Base-by-base conservation (phyloP, 2,329 filamentous ascomycete species). In the Apiospora marii region DNA sequence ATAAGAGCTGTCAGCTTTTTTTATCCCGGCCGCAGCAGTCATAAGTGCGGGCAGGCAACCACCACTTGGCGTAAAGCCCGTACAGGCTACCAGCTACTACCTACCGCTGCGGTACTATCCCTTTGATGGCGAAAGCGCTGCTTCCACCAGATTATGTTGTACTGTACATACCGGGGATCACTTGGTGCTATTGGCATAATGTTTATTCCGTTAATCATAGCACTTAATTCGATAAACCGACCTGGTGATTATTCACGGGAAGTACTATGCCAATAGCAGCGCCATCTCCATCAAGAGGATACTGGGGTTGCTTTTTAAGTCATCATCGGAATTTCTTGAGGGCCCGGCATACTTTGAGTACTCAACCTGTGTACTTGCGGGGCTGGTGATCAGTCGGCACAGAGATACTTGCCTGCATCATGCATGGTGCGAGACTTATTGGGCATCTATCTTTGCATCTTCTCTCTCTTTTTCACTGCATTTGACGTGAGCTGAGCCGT, bases 1-100 rank as follows among this genome's bases (percentile, higher is more conserved):
- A 64, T 64, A 19, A 37, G 53, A 64, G 30, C 30, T 64, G 53
- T 37, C 53, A 64, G 53, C 53, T 64, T 41, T 30, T 30, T 30
- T 3, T 22, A 19, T 8, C 30, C 53, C 19, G 30, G 30, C 53
- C 37, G 53, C 53, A 64, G 30, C 19, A 64, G 30, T 37, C 5
- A 41, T 37, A n/a, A 41, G 53, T 64, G 30, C 30, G 30, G 53
- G 19, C 30, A 64, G 30, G 30, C 53, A 64, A n/a, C 53, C 53
- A 64, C 30, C 37, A 22, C 51, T 16, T 16, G 10, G 10, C 3
- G 13, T 12, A 6, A 51, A 51, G 53, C 53, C 37, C 34, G 27
- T 37, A 61, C 53, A 22, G 34, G 53, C 6, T 19, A 37, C 53
- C 16, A 37, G 27, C 16, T 5, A 30, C 27, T 10, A 4, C 27